Evolutionary conservation across 768 basidiomycete species (phyloP).

Genomic region (Favolaschia claudopus): DNA sequence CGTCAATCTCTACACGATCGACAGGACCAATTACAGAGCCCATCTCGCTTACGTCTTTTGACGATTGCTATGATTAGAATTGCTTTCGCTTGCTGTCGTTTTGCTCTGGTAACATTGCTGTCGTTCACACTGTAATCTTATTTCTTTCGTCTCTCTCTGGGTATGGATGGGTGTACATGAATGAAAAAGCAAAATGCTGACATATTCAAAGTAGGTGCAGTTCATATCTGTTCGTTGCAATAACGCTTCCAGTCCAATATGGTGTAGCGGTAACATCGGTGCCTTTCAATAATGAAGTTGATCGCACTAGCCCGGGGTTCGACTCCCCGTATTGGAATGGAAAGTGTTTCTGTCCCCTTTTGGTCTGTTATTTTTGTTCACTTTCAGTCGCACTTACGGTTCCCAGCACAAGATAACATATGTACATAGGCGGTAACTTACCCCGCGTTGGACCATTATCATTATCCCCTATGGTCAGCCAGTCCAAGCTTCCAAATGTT

Average conservation of each 20-base stretch:
- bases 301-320: conserved; percentile 11
- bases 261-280: no score
- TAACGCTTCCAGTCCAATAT: neutral
- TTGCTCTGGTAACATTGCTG: neutral
- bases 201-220: neutral
- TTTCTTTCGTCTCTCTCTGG: neutral
- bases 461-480: no score
- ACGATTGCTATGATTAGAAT: neutral
- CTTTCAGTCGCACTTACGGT: neutral
- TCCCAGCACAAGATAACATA: neutral
- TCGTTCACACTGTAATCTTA: neutral
- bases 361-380: no score
- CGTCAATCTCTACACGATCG: conserved; percentile 22
- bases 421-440: no score
- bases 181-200: neutral
- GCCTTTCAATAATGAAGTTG: neutral
- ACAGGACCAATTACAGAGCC: conserved; percentile 17
- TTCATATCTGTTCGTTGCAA: neutral
- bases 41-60: conserved; percentile 26
- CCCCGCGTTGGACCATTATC: no score
- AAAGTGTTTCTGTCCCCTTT: no score
- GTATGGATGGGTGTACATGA: conserved; percentile 4
- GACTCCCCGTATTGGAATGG: conserved; percentile 18
- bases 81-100: conserved; percentile 5
- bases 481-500: no score